Base-by-base conservation (phyloP, 2,329 filamentous ascomycete genomes). In the Diplocarpon mali region DNA sequence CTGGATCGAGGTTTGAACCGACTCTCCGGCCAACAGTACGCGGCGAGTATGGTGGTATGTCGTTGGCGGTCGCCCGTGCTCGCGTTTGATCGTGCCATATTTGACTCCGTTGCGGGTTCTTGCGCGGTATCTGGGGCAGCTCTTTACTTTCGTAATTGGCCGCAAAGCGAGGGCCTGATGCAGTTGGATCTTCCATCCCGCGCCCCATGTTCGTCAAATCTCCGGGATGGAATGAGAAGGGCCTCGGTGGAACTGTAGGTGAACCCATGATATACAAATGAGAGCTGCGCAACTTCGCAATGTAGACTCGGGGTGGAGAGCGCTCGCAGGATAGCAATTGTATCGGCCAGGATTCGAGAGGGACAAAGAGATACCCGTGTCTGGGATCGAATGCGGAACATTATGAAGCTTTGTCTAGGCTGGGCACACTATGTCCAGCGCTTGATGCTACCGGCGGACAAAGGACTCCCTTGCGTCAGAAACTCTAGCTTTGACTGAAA, bases 61-160 rank as follows among this genome's bases (percentile, higher is more conserved):
- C 34, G 15, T 9, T 32, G 13, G 5, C n/a, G 6, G 27, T 43
- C 16, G 30, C 34, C 28, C 28, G 30, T 14, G 35, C 24, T 24
- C 13, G 17, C 13, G 14, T 31, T 2, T 6, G 15, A 3, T 43
- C 41, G 14, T 24, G 31, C 35, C 35, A 43, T 32, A 20, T 24
- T 15, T 43, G 41, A 32, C 27, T 43, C 37, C 35, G 35, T 32
- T 34, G 34, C 8, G 41, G 35, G 24, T 20, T 37, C 14, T 17
- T 28, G 5, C 11, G n/a, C n/a, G 41, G 41, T 20, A 43, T 29
- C 2, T 13, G 29, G 16, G 41, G 34, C 9, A 30, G 12, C n/a
- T 43, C 35, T 38, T 14, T 38, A n/a, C 15, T 31, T 14, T 43
- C 41, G 20, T 14, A 31, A 15, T 43, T 32, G 16, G 28, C 13